These are phyloP conservation scores for Metschnikowia noctiluminum DNA, from an alignment of 805 yeast species.

Conservation along the genomic window DNA sequence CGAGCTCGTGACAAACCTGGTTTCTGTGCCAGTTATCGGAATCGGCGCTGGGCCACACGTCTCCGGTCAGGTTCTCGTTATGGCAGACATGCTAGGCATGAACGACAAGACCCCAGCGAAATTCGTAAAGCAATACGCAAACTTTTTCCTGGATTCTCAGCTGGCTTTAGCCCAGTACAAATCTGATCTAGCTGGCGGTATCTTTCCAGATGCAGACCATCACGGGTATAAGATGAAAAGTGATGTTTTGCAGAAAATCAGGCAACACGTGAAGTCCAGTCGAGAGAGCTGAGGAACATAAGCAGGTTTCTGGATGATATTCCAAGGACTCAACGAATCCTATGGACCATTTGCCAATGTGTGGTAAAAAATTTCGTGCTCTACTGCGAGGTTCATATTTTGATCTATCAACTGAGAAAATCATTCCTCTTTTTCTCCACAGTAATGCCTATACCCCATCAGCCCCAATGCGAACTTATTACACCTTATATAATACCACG, in stretches of 20 bases:
- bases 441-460: too few relatives aligned
- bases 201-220: slow-evolving; percentile 57
- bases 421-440: too few relatives aligned
- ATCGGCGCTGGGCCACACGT: slow-evolving; percentile 89
- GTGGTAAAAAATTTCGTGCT: too few relatives aligned
- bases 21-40: slow-evolving; percentile 83
- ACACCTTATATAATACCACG: too few relatives aligned
- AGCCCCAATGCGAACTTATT: too few relatives aligned
- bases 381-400: too few relatives aligned
- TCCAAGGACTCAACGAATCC: background rate
- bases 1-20: slow-evolving; percentile 51
- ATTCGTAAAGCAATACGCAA: slow-evolving; percentile 70
- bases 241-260: slow-evolving; percentile 45
- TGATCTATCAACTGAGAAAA: too few relatives aligned
- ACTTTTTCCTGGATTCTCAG: slow-evolving; percentile 47
- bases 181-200: slow-evolving; percentile 50
- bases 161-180: slow-evolving; percentile 53
- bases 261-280: slow-evolving; percentile 7
- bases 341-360: too few relatives aligned
- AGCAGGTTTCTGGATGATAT: background rate
- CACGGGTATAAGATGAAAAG: slow-evolving; percentile 72
- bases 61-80: slow-evolving; percentile 87
- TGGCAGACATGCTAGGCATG: slow-evolving; percentile 82
- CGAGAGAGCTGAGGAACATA: background rate
- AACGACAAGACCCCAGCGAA: slow-evolving; percentile 46